Percentiles rank a stretch among this genome's conserved stretches.
These are phyloP conservation scores for Xylaria longipes DNA, from an alignment of 495 filamentous ascomycete genomes.

Conservation along the genomic window DNA sequence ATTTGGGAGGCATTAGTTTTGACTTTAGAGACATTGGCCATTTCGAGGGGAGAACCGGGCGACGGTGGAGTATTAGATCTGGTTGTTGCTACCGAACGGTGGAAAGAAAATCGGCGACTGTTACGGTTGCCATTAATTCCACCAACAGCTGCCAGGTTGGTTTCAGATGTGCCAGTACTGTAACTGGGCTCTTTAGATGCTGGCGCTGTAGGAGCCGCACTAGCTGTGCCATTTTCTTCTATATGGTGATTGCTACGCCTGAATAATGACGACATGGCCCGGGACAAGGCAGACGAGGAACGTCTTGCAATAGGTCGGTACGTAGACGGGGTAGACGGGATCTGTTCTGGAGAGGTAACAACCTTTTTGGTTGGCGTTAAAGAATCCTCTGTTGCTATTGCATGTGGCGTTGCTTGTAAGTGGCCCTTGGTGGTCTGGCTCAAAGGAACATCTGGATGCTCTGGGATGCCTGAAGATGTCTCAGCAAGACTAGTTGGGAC, in stretches of 20 bases:
- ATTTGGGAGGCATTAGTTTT: slow-evolving; percentile 44
- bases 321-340: slow-evolving; percentile 25
- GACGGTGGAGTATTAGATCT: slow-evolving; percentile 61
- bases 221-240: slow-evolving; percentile 27
- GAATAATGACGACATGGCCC: slow-evolving; percentile 39
- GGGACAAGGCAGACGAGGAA: slow-evolving; percentile 35
- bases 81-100: slow-evolving; percentile 54
- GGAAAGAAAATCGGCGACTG: slow-evolving; percentile 54
- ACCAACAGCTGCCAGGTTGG: slow-evolving; percentile 30
- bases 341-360: slow-evolving; percentile 22
- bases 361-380: slow-evolving; percentile 30
- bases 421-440: slow-evolving; percentile 33
- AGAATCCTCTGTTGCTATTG: slow-evolving; percentile 40
- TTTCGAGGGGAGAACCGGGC: slow-evolving; percentile 52
- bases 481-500: slow-evolving; percentile 37
- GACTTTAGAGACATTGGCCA: slow-evolving; percentile 38
- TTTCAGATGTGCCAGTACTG: slow-evolving; percentile 33
- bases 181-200: slow-evolving; percentile 34
- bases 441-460: slow-evolving; percentile 33
- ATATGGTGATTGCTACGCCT: slow-evolving; percentile 36
- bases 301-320: slow-evolving; percentile 26
- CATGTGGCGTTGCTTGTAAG: slow-evolving; percentile 16
- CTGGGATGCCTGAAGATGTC: slow-evolving; percentile 30
- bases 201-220: slow-evolving; percentile 17
- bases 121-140: slow-evolving; percentile 27